Evolutionary conservation across 495 filamentous ascomycete genomes (phyloP), one percentile per base, ranked within the genome.

Genomic region (Penicillium goetzii): DNA sequence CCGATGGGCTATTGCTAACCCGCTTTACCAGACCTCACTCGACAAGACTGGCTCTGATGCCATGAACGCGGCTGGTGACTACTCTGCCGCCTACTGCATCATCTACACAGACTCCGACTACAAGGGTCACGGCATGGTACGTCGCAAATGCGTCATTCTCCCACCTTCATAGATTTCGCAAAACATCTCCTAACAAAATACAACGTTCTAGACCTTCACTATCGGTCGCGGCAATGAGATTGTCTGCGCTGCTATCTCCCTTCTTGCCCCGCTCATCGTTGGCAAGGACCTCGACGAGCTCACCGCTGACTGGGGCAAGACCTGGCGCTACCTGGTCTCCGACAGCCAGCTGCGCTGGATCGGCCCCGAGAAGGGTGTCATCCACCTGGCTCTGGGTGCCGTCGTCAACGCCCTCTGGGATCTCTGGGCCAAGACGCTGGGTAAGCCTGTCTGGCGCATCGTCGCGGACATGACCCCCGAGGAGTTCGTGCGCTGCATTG

Each of bases 381-480:
- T 94, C 64, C 93, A 97, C 76, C 87, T 97, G 0, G 93, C 93
- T 3, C 88, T 96, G 0, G 92, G 91, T 30, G 91, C 93, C 36
- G 89, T 97, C 25, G 89, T 97, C 58, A 97, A 97, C 73, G 93
- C 92, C 0, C 78, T 96, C 63, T 97, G 93, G 93, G 93, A 97
- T 78, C 86, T 97, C 17, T 96, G 93, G 93, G 92, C 92, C 43
- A 97, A 97, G 75, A 82, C 83, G 12, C 85, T 93, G 17, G 80
- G 84, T 38, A 97, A 96, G 77, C 93, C 93, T 12, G 90, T 97
- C 3, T 97, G 93, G 93, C 83, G 88, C 26, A 88, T 97, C 63
- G 88, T 97, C 9, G 89, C 89, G 0, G 92, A 96, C 52, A 96
- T 97, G 90, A 88, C 83, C 4, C 91, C 92, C 5, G 89, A 95